A percentile compares a stretch with the other conserved stretches of the same genome.
Conservation (phyloP, 805 yeast genomes). For the Scheffersomyces coipomensis region DNA sequence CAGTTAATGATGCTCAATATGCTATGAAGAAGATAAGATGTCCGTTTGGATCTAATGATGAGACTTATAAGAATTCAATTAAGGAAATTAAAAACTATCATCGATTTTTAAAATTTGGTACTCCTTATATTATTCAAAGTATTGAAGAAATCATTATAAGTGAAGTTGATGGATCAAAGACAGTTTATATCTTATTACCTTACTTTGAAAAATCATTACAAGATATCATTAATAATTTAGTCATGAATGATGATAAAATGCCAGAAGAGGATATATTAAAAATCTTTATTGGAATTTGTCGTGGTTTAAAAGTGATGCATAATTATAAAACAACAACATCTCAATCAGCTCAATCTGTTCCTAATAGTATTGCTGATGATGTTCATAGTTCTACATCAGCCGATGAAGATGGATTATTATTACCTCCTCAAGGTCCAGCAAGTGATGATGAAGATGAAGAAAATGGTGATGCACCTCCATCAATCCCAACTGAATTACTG, state of each 20-base stretch:
- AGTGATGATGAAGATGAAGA: constrained; percentile 3
- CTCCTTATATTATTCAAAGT: constrained; percentile 66
- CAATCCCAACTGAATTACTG: constrained; percentile 44
- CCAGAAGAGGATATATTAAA: constrained; percentile 63
- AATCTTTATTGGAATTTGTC: constrained; percentile 64
- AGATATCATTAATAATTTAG: constrained; percentile 67
- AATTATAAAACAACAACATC: constrained; percentile 39
- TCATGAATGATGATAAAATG: constrained; percentile 52
- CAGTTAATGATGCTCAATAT: constrained; percentile 43
- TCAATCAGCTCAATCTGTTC: constrained; percentile 20
- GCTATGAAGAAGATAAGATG: constrained; percentile 87
- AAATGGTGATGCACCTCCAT: neutral
- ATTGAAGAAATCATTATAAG: constrained; percentile 71
- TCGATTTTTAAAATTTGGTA: constrained; percentile 52
- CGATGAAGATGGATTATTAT: constrained; percentile 3
- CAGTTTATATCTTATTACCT: constrained; percentile 78
- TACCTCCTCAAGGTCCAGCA: neutral
- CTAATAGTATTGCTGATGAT: constrained; percentile 21
- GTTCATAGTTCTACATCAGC: constrained; percentile 15
- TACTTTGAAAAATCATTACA: constrained; percentile 72
- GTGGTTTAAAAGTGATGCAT: constrained; percentile 79
- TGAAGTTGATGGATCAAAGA: constrained; percentile 77
- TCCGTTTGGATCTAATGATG: constrained; percentile 79
- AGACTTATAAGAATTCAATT: constrained; percentile 59
- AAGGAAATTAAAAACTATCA: constrained; percentile 75